These are phyloP conservation scores for Rubus parviflorus DNA, from an alignment of 306 rosid species.

Conservation along the genomic window DNA sequence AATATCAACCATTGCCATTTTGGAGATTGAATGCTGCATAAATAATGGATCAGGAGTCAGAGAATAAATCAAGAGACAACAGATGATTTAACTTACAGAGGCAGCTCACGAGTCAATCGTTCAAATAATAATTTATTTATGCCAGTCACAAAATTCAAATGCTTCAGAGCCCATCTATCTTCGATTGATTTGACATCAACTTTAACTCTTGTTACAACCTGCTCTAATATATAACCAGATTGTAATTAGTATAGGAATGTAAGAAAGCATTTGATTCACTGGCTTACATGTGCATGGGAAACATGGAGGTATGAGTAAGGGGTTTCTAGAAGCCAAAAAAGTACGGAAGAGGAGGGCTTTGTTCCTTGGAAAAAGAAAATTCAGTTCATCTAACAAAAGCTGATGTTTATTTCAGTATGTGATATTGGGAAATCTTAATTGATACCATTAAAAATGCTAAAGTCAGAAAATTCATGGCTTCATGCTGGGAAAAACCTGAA, in stretches of 20 bases:
- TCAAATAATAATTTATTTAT: conserved; percentile 63
- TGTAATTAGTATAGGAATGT: background rate
- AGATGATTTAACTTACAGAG: conserved; percentile 53
- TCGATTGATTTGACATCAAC: conserved; percentile 49
- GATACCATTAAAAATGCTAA: background rate
- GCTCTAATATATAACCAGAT: conserved; percentile 23
- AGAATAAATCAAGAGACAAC: conserved; percentile 1
- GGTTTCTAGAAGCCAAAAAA: background rate
- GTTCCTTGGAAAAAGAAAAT: background rate
- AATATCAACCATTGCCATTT: background rate
- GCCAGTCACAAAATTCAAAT: conserved; percentile 58
- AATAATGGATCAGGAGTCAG: background rate
- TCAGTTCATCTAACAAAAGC: background rate
- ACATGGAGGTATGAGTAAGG: conserved; percentile 1
- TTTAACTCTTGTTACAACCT: conserved; percentile 61
- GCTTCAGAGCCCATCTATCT: conserved; percentile 72
- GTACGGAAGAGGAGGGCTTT: background rate
- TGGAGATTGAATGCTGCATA: background rate
- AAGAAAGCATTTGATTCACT: background rate
- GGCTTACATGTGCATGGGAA: background rate
- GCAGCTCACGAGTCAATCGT: conserved; percentile 89
- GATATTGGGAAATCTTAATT: background rate
- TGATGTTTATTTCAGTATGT: background rate
- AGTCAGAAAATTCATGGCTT: conserved; percentile 1
- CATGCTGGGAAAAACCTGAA: conserved; percentile 4